Evolutionary conservation across 495 filamentous ascomycete species (phyloP).

Genomic region (Podospora fimiseda): DNA sequence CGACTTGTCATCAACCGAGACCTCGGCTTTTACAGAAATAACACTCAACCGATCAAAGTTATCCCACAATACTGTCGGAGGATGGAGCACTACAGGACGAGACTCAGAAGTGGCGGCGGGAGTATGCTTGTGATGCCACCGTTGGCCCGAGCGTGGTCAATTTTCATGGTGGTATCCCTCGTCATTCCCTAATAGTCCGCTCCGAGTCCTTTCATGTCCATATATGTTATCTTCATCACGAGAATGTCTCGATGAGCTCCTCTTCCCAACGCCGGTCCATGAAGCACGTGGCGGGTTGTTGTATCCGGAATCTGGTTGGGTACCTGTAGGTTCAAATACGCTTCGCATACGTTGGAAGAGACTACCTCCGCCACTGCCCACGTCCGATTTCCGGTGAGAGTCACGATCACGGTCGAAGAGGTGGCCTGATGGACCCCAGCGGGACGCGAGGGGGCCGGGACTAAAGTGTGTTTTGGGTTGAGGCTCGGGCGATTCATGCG

Average conservation of each 20-base stretch:
- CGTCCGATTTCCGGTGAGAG: background rate
- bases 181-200: constrained; percentile 7
- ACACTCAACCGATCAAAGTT: constrained; percentile 16
- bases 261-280: background rate
- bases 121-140: background rate
- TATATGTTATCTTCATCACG: background rate
- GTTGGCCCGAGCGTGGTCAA: constrained; percentile 27
- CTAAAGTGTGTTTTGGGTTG: background rate
- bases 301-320: constrained; percentile 5
- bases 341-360: constrained; percentile 32
- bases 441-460: background rate
- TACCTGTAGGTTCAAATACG: constrained; percentile 32
- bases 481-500: background rate
- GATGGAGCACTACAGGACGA: background rate
- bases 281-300: background rate
- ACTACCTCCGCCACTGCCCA: background rate
- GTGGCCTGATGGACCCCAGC: background rate
- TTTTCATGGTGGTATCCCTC: constrained; percentile 7
- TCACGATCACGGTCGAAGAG: background rate
- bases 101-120: too few relatives aligned
- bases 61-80: constrained; percentile 1
- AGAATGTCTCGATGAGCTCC: background rate
- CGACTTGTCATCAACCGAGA: constrained; percentile 8
- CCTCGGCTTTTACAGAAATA: constrained; percentile 5
- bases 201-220: too few relatives aligned